phyloP scores from a whole-genome alignment of 345 rosid genomes.

The Jatropha curcas region DNA sequence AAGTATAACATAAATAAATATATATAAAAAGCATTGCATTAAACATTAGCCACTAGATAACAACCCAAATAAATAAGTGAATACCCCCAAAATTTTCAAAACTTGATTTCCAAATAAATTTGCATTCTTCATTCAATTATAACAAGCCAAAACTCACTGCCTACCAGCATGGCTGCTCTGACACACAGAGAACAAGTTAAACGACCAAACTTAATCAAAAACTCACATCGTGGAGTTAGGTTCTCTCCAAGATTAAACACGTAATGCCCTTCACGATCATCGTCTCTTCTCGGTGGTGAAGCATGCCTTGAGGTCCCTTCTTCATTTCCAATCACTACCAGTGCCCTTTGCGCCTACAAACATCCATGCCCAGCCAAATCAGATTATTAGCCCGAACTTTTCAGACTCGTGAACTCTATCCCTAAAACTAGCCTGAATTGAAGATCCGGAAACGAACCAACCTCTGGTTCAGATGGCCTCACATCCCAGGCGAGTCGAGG shows the following conservation, averaged over 20 bases:
- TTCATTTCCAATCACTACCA: constrained; percentile 27
- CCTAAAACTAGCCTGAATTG: constrained; percentile 20
- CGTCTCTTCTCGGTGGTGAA: constrained; percentile 61
- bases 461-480: constrained; percentile 56
- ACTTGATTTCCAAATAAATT: not conserved
- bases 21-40: not conserved
- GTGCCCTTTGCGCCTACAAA: constrained; percentile 51
- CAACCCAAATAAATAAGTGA: too few relatives aligned
- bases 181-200: not conserved
- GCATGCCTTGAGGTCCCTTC: constrained; percentile 34
- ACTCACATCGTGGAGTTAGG: constrained; percentile 76
- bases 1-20: not conserved
- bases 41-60: not conserved
- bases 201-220: not conserved
- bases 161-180: not conserved
- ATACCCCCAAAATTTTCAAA: not conserved
- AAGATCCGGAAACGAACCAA: constrained; percentile 24
- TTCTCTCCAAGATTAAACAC: constrained; percentile 64
- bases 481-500: constrained; percentile 74
- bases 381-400: constrained; percentile 15
- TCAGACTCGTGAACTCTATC: too few relatives aligned
- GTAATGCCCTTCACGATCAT: constrained; percentile 76
- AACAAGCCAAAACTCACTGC: not conserved
- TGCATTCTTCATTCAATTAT: not conserved
- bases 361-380: constrained; percentile 26